Evolutionary conservation across 2,329 filamentous ascomycete species (phyloP).

Genomic region (Fusarium albosuccineum): DNA sequence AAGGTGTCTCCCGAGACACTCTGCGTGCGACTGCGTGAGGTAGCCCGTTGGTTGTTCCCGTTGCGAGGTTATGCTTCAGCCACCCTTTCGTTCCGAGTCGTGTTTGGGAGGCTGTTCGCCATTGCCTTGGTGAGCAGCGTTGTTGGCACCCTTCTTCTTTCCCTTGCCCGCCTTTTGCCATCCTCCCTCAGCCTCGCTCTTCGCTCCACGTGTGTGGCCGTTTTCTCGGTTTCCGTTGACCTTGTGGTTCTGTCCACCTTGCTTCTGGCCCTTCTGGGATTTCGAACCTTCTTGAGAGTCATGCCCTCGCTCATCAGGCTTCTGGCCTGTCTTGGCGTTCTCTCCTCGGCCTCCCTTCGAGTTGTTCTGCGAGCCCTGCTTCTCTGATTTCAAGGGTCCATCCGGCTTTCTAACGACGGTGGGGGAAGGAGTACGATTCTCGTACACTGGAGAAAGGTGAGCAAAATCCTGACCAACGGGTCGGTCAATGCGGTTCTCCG

Average conservation of each 20-base stretch:
- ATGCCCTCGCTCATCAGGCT: slow-evolving; percentile 42
- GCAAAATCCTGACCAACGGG: slow-evolving; percentile 57
- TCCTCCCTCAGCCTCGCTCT: slow-evolving; percentile 66
- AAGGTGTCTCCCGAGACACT: slow-evolving; percentile 6
- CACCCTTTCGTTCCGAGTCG: slow-evolving; percentile 73
- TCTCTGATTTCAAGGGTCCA: slow-evolving; percentile 47
- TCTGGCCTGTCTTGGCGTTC: slow-evolving; percentile 41
- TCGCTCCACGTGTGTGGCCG: slow-evolving; percentile 66
- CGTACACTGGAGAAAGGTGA: slow-evolving; percentile 79
- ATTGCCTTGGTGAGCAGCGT: slow-evolving; percentile 51
- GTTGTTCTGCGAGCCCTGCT: slow-evolving; percentile 36
- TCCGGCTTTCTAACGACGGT: slow-evolving; percentile 69
- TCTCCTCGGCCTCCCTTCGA: slow-evolving; percentile 38
- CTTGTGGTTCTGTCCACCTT: slow-evolving; percentile 46
- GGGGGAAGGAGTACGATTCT: slow-evolving; percentile 78
- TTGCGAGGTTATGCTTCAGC: slow-evolving; percentile 52
- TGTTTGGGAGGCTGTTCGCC: slow-evolving; percentile 70
- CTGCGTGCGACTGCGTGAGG: not conserved
- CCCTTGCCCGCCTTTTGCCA: slow-evolving; percentile 72
- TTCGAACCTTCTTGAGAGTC: slow-evolving; percentile 45
- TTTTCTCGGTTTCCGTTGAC: slow-evolving; percentile 61
- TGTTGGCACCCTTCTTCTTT: slow-evolving; percentile 60
- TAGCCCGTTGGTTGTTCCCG: slow-evolving; percentile 25
- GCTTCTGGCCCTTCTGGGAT: slow-evolving; percentile 46
- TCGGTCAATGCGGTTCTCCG: slow-evolving; percentile 56